phyloP scores from a whole-genome alignment of 345 rosid species.

The Corchorus capsularis region DNA sequence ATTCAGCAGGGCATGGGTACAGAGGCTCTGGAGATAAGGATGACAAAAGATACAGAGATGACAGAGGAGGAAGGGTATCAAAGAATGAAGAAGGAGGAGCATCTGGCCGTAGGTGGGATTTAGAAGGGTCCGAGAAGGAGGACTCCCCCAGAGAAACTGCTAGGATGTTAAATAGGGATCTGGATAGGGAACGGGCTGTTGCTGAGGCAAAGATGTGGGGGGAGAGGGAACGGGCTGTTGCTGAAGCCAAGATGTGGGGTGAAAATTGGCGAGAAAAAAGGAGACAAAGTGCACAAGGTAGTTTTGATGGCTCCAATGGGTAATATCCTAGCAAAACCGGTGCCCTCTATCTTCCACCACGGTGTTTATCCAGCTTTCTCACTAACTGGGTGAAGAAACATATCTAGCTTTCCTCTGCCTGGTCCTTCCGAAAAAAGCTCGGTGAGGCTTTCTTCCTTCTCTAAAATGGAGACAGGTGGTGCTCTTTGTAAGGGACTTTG shows the following conservation, averaged over 20 bases:
- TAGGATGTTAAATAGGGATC: conserved; percentile 65
- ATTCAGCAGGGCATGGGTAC: conserved; percentile 29
- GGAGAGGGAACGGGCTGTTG: conserved; percentile 88
- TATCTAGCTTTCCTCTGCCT: conserved; percentile 7
- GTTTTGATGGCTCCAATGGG: conserved; percentile 50
- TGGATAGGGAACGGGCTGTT: conserved; percentile 87
- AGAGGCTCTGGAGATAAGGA: conserved; percentile 51
- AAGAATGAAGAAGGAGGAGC: conserved; percentile 74
- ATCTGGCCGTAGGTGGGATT: conserved; percentile 70
- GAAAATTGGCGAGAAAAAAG: conserved; percentile 92
- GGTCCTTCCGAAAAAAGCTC: conserved; percentile 9
- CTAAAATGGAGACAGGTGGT: background rate
- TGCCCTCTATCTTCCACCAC: background rate
- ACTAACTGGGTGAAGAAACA: conserved; percentile 13
- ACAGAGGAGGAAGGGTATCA: conserved; percentile 56
- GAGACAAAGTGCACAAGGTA: conserved; percentile 66
- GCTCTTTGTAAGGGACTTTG: conserved; percentile 15
- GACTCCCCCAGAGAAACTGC: conserved; percentile 83
- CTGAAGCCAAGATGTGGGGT: conserved; percentile 98
- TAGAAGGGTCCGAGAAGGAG: conserved; percentile 85
- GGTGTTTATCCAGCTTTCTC: conserved; percentile 2
- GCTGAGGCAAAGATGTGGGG: conserved; percentile 99
- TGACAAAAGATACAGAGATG: conserved; percentile 59
- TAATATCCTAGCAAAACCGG: conserved; percentile 11
- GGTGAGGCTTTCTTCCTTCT: background rate